Percentiles rank a stretch among this genome's conserved stretches.
These are phyloP conservation scores for Pichia paraexigua DNA, from an alignment of 805 yeast genomes.

Conservation along the genomic window DNA sequence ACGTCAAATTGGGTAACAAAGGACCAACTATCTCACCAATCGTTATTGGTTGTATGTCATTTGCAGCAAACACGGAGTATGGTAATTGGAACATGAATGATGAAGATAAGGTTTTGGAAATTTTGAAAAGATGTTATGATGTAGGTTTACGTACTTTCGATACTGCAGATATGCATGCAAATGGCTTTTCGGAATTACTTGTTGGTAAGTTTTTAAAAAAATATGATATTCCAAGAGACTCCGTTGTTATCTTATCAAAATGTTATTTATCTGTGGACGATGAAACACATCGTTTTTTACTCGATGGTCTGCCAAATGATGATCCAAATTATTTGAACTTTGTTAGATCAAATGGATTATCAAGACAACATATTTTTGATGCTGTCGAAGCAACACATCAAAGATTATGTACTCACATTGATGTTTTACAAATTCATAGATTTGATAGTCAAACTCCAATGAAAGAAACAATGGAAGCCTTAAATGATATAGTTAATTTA, in stretches of 20 bases:
- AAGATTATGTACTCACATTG: constrained; percentile 45
- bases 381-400: constrained; percentile 32
- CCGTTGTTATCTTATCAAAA: constrained; percentile 25
- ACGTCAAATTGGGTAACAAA: constrained; percentile 24
- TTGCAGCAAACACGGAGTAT: constrained; percentile 29
- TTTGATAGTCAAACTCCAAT: constrained; percentile 40
- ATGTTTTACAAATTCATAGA: constrained; percentile 51
- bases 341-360: constrained; percentile 32
- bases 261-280: constrained; percentile 12
- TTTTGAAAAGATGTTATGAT: constrained; percentile 34
- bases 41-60: constrained; percentile 33
- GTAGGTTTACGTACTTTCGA: constrained; percentile 37
- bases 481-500: constrained; percentile 40
- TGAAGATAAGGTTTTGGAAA: constrained; percentile 35
- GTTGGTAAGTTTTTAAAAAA: constrained; percentile 24
- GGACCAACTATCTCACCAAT: constrained; percentile 30
- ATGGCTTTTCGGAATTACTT: constrained; percentile 21
- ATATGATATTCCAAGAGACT: constrained; percentile 23
- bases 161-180: constrained; percentile 32
- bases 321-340: constrained; percentile 9
- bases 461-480: constrained; percentile 47
- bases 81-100: constrained; percentile 38
- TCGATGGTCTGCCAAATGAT: not conserved
- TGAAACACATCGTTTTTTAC: constrained; percentile 5
- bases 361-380: constrained; percentile 40